Evolutionary conservation across 768 basidiomycete genomes (phyloP), one percentile per base, ranked within the genome.

Genomic region (Lentinus brumalis): DNA sequence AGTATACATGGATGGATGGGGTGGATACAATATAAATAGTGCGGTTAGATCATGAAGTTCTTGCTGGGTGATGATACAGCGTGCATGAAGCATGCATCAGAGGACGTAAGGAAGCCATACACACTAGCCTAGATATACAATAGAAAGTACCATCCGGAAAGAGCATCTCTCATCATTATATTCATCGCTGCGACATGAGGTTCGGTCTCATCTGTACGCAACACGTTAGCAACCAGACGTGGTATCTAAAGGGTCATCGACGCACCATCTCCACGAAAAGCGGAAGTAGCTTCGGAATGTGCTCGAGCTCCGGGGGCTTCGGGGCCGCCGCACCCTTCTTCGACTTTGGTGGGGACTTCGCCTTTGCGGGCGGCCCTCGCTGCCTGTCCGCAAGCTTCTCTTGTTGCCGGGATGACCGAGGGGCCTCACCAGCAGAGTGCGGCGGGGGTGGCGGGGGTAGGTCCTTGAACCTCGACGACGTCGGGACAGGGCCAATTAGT

Each of bases 261-360:
- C 86, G 70, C 62, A 97, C 95, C 83, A 98, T 86, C 77, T 98
- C 97, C 46, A 89, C 83, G 72, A 98, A 98, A 30, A 98, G 67
- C 2, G 96, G 94, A 40, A 97, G 77, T 21, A 99, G 73, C 61
- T 86, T 80, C n/a, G 92, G 89, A 53, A 98, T 84, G 68, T 88
- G 82, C 50, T 79, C 76, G 50, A 98, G 77, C 53, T 91, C 86
- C 1, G 97, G 97, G 46, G 89, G 87, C 65, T 86, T 83, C 46
- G 91, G 73, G 8, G 76, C 68, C 46, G 76, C 73, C 2, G 72
- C 71, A 62, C 78, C 81, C 74, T 83, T 88, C 72, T 69, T 68
- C 46, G 67, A 55, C 52, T 66, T 67, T 16, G 68, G 62, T 29
- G 66, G 29, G n/a, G 57, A 29, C 40, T 55, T 54, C 68, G 65